Evolutionary conservation across 108 stramenopile genomes (phyloP), one percentile per base, ranked within the genome.

Genomic region (Discostella pseudostelligera): DNA sequence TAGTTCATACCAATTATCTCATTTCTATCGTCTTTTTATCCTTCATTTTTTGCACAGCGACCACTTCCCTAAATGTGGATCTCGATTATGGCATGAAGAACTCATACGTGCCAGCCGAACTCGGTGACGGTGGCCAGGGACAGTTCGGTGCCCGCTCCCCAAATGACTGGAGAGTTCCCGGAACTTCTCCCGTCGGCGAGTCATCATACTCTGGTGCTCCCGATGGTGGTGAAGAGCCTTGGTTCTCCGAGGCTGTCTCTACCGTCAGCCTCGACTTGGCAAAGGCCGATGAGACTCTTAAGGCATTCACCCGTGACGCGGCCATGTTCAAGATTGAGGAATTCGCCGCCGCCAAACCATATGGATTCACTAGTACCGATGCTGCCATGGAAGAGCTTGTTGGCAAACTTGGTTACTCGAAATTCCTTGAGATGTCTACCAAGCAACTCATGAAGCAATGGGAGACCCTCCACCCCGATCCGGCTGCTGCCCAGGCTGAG

Each of bases 281-380:
- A 36, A 90, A 92, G 83, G 90, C 87, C 35, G 87, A 88, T 48
- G 87, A 89, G 40, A 90, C 90, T 42, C 69, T 91, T 55, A 86
- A 88, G 85, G 93, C 93, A 0, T 95, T 95, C 84, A 95, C 93
- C 39, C 91, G 89, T 78, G 89, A 94, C 46, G 93, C 90, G 48
- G 93, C 93, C 39, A 62, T 69, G 56, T 91, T 94, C 79, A 94
- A 94, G 83, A 87, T 89, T 48, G 88, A 84, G 40, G 84, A 82
- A 21, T 94, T 94, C 57, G 87, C 80, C 56, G 74, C 75, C 16
- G 76, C 82, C 12, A 83, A 39, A 20, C 84, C 84, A 42, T 87
- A 86, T 55, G 81, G 73, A 35, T 62, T 84, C 55, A 80, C 79
- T 17, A 73, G 64, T 69, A 57, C 65, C 22, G 76, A 67, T 51